Evolutionary conservation across 192 early-diverging fungal genomes (phyloP).

Genomic region (Coemansia sp.): DNA sequence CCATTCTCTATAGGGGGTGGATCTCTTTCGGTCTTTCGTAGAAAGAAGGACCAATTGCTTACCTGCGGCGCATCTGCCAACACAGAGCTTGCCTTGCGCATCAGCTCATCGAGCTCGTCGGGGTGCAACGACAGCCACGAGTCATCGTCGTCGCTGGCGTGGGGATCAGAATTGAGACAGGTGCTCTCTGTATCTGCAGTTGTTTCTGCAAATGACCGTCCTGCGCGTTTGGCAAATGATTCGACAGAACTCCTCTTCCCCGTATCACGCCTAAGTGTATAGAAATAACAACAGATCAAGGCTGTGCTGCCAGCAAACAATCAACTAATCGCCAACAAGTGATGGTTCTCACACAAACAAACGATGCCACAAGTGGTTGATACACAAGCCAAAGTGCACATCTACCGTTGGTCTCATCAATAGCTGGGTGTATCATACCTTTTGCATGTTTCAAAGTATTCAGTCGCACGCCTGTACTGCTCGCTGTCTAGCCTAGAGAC

Average conservation of each 20-base stretch:
- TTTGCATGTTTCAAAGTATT: conserved; percentile 18
- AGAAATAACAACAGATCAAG: not conserved
- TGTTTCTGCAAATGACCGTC: conserved; percentile 9
- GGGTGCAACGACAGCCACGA: conserved; percentile 49
- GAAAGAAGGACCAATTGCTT: conserved; percentile 2
- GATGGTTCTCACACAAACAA: not conserved
- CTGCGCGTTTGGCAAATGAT: conserved; percentile 15
- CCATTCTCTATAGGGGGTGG: not conserved
- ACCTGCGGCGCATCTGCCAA: conserved; percentile 40
- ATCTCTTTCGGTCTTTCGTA: not conserved
- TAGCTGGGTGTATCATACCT: conserved; percentile 10
- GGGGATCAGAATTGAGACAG: not conserved
- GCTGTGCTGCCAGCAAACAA: not conserved
- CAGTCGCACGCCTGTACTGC: conserved; percentile 15
- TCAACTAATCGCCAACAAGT: not conserved
- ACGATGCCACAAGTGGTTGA: not conserved
- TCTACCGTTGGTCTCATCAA: not conserved
- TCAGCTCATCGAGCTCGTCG: conserved; percentile 43
- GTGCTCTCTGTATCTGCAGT: conserved; percentile 4
- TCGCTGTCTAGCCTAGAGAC: conserved; percentile 7
- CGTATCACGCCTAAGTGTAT: conserved; percentile 13
- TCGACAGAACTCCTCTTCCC: conserved; percentile 17
- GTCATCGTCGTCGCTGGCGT: conserved; percentile 41
- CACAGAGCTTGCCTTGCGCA: conserved; percentile 47
- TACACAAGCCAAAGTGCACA: not conserved